These are phyloP conservation scores for Microbotryomycetes sp. DNA, from an alignment of 1,284 basidiomycete genomes.

Conservation along the genomic window DNA sequence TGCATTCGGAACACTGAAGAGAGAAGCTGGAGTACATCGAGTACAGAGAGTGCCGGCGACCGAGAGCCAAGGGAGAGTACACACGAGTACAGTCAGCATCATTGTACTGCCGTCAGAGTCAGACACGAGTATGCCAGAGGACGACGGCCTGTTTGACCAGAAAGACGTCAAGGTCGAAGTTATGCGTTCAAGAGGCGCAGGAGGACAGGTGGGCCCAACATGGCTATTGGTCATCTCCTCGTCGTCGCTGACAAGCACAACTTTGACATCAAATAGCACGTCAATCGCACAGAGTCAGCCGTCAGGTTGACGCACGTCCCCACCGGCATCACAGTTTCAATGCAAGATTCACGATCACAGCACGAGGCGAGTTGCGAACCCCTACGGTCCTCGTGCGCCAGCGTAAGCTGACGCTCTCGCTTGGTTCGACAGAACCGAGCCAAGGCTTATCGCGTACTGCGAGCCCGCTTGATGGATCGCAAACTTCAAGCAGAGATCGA, in stretches of 20 bases:
- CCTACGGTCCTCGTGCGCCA: background rate
- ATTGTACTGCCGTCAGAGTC: slow-evolving; percentile 66
- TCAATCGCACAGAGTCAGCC: slow-evolving; percentile 97
- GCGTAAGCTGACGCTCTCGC: background rate
- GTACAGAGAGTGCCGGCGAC: slow-evolving; percentile 91
- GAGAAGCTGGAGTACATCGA: slow-evolving; percentile 92
- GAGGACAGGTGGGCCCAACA: slow-evolving; percentile 65
- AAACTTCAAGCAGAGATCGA: slow-evolving; percentile 44
- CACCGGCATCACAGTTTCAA: slow-evolving; percentile 88
- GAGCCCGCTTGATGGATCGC: slow-evolving; percentile 68
- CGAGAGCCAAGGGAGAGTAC: slow-evolving; percentile 75
- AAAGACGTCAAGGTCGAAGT: slow-evolving; percentile 86
- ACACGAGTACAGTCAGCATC: slow-evolving; percentile 85
- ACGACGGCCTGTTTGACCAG: slow-evolving; percentile 56
- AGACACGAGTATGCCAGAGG: slow-evolving; percentile 40
- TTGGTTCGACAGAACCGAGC: slow-evolving; percentile 60
- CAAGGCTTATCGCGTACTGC: slow-evolving; percentile 78
- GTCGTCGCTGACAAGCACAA: background rate
- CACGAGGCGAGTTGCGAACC: slow-evolving; percentile 58
- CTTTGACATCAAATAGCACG: slow-evolving; percentile 58
- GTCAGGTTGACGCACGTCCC: slow-evolving; percentile 92
- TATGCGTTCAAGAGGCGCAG: slow-evolving; percentile 90
- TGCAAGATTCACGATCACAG: slow-evolving; percentile 96
- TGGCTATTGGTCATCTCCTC: background rate
- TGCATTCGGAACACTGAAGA: slow-evolving; percentile 70